These are phyloP conservation scores for Saksenaea vasiformis DNA, from an alignment of 371 early-diverging fungal species.

Conservation along the genomic window DNA sequence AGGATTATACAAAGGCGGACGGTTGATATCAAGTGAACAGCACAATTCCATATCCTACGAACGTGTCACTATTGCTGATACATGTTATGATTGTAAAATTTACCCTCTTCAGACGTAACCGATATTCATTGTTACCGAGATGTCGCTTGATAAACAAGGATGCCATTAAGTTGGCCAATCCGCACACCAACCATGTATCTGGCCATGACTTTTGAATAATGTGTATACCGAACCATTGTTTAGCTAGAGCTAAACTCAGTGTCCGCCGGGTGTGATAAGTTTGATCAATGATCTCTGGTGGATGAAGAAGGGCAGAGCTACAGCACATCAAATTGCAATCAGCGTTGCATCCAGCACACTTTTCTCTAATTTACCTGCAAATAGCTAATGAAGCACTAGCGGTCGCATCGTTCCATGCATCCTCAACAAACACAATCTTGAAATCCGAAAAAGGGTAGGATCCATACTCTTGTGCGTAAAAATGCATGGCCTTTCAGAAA, in stretches of 20 bases:
- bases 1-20: slow-evolving; percentile 80
- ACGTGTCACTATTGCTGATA: not conserved
- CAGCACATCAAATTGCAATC: not conserved
- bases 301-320: slow-evolving; percentile 73
- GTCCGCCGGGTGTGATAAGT: slow-evolving; percentile 75
- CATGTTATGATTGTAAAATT: not conserved
- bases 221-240: slow-evolving; percentile 94
- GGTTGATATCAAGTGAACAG: slow-evolving; percentile 79
- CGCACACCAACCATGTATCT: slow-evolving; percentile 88
- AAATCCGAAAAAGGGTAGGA: slow-evolving; percentile 86
- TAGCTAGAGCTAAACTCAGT: slow-evolving; percentile 73
- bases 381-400: slow-evolving; percentile 74
- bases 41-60: slow-evolving; percentile 81
- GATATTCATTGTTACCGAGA: slow-evolving; percentile 89
- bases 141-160: slow-evolving; percentile 74
- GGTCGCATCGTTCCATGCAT: slow-evolving; percentile 64
- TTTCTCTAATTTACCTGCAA: slow-evolving; percentile 41
- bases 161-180: slow-evolving; percentile 76
- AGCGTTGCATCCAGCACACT: not conserved
- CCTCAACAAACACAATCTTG: slow-evolving; percentile 88
- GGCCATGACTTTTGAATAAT: slow-evolving; percentile 79
- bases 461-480: slow-evolving; percentile 84
- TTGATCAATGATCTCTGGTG: slow-evolving; percentile 84
- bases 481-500: slow-evolving; percentile 67
- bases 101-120: slow-evolving; percentile 78